phyloP scores from a whole-genome alignment of 208 protist species.

The Leishmania amazonensis region DNA sequence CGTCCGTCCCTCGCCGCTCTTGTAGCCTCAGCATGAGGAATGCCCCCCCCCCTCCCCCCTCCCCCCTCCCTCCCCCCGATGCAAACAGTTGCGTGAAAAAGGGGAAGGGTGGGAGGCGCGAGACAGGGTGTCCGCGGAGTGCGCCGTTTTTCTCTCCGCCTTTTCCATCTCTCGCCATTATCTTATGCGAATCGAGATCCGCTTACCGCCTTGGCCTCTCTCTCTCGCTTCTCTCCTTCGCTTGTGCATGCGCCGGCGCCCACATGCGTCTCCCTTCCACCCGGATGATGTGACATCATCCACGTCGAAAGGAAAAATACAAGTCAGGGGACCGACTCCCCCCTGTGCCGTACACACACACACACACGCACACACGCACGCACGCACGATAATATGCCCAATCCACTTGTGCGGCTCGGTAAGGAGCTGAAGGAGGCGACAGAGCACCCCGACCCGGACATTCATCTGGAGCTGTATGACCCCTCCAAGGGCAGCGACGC shows the following conservation, averaged over 20 bases:
- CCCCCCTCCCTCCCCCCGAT: no score
- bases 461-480: constrained; percentile 48
- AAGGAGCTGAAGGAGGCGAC: constrained; percentile 66
- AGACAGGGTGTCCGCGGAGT: neutral
- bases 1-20: neutral
- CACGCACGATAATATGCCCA: constrained; percentile 29
- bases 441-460: constrained; percentile 50
- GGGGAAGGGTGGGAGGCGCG: neutral
- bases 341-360: neutral
- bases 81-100: neutral
- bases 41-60: neutral
- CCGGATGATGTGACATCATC: neutral
- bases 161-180: neutral
- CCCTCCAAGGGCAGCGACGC: neutral
- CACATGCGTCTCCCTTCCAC: neutral
- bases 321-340: neutral
- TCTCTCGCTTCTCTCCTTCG: neutral
- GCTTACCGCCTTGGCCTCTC: neutral
- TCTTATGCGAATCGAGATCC: neutral
- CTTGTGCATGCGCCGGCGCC: neutral
- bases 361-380: neutral
- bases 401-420: constrained; percentile 46
- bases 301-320: neutral
- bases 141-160: no score
- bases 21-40: neutral